Percentiles rank a stretch among this genome's conserved stretches.
phyloP scores from a whole-genome alignment of 768 basidiomycete species.

The Nidularia sp. region DNA sequence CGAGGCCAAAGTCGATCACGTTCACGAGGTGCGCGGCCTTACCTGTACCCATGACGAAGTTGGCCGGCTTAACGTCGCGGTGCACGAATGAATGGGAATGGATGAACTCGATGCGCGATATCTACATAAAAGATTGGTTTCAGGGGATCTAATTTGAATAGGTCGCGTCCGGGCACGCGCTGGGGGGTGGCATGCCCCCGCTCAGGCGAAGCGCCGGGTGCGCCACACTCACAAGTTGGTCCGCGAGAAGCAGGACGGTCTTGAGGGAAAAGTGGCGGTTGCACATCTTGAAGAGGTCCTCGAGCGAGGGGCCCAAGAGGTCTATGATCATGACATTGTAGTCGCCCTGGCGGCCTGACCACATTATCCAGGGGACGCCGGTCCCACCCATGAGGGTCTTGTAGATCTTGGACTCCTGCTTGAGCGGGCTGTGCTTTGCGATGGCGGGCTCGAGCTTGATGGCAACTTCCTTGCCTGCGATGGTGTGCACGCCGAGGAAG shows the following conservation, averaged over 20 bases:
- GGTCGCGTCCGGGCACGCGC: neutral
- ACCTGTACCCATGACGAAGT: conserved; percentile 91
- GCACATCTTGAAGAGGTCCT: conserved; percentile 84
- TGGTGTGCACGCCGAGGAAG: conserved; percentile 72
- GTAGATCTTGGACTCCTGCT: conserved; percentile 90
- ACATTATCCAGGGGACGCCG: conserved; percentile 90
- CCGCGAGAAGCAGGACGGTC: conserved; percentile 89
- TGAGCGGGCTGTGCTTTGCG: conserved; percentile 60
- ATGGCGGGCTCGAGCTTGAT: conserved; percentile 76
- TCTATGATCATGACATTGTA: conserved; percentile 99
- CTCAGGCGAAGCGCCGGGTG: neutral
- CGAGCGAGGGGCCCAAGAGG: conserved; percentile 85
- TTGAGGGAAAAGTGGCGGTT: conserved; percentile 92
- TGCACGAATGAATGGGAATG: conserved; percentile 94
- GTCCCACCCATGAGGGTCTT: conserved; percentile 86
- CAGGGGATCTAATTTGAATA: neutral
- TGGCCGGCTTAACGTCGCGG: conserved; percentile 97
- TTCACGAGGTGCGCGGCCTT: conserved; percentile 69
- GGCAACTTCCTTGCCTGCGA: conserved; percentile 81
- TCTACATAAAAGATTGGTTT: conserved; percentile 37
- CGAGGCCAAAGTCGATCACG: conserved; percentile 87
- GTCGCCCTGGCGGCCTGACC: conserved; percentile 86
- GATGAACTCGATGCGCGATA: conserved; percentile 94
- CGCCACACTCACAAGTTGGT: conserved; percentile 77
- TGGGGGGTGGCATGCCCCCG: neutral